A percentile compares a stretch with the other conserved stretches of the same genome.
phyloP scores from a whole-genome alignment of 2,329 filamentous ascomycete genomes.

The Aspergillus sp. region DNA sequence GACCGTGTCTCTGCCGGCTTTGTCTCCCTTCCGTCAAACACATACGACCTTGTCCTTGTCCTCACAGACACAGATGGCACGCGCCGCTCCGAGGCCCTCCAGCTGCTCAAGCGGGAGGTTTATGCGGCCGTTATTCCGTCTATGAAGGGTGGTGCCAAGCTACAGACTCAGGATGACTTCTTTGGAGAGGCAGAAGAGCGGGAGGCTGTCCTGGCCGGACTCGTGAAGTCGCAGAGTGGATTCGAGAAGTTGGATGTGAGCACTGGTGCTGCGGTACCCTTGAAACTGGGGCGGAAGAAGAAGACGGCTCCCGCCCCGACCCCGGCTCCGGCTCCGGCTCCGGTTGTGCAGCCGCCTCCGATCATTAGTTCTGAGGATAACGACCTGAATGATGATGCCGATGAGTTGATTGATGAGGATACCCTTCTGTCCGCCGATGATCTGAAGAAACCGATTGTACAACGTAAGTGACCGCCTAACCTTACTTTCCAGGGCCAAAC shows the following conservation, averaged over 20 bases:
- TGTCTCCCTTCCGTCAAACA: conserved; percentile 70
- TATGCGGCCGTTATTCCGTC: conserved; percentile 69
- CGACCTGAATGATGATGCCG: conserved; percentile 65
- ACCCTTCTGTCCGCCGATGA: conserved; percentile 83
- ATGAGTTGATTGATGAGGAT: conserved; percentile 90
- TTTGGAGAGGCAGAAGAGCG: conserved; percentile 15
- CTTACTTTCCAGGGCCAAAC: conserved; percentile 14
- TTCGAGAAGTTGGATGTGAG: conserved; percentile 72
- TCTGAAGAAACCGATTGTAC: conserved; percentile 70
- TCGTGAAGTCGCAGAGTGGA: conserved; percentile 63
- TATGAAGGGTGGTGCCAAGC: conserved; percentile 22
- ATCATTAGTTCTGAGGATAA: conserved; percentile 13
- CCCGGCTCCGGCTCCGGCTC: neutral
- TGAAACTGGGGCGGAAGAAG: conserved; percentile 68
- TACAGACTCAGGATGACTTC: conserved; percentile 22
- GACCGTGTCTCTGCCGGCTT: conserved; percentile 84
- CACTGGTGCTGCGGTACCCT: conserved; percentile 54
- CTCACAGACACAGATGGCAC: conserved; percentile 75
- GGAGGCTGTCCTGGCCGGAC: conserved; percentile 82
- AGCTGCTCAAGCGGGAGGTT: conserved; percentile 66
- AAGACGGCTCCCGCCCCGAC: conserved; percentile 25
- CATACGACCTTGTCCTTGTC: conserved; percentile 83
- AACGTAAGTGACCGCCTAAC: conserved; percentile 62
- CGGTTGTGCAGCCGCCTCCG: conserved; percentile 4
- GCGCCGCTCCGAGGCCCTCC: conserved; percentile 60